Base-by-base conservation (phyloP, 768 basidiomycete genomes). In the Macrolepiota dolichaula region DNA sequence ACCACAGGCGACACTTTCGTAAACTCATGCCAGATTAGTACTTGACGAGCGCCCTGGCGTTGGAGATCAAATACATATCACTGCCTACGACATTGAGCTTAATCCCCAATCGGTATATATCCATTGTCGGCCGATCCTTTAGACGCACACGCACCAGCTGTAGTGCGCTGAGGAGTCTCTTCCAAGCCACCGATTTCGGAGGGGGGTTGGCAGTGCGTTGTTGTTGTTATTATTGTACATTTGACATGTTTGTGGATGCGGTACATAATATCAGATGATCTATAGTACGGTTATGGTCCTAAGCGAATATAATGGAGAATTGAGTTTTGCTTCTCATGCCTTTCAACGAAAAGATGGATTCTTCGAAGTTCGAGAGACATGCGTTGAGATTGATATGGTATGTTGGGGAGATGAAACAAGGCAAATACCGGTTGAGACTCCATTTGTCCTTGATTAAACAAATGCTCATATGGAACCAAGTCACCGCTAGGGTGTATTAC, bases 271-370 rank as follows among this genome's bases (percentile, higher is more conserved):
- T 58, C 46, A 50, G 57, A 58, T 58, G 47, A 50, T 37, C 37
- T 37, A 19, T 25, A 47, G n/a, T 58, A n/a, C 50, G 27, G 32
- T 15, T 25, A 22, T 29, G 44, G n/a, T 15, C 42, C 19, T 42
- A 44, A 44, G 1, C 29, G 42, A 44, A 44, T 44, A 44, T 3
- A 44, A 17, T 44, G 7, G 42, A n/a, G 19, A 47, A 35, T 35
- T 19, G 25, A 22, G 17, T 58, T 58, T 40, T 52, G 9, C 40
- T 53, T 60, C 59, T 60, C 57, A 58, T 50, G 57, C 37, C 57
- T 37, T 49, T 58, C 49, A 58, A 38, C 22, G 37, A n/a, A 9
- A n/a, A 25, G 47, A 49, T 17, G 25, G 22, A 9, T 12, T 54
- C 29, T 29, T 54, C 52, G 52, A 54, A 54, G 52, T 10, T n/a